phyloP scores from a whole-genome alignment of 2,329 filamentous ascomycete genomes.

The Cordyceps cateniannulata region DNA sequence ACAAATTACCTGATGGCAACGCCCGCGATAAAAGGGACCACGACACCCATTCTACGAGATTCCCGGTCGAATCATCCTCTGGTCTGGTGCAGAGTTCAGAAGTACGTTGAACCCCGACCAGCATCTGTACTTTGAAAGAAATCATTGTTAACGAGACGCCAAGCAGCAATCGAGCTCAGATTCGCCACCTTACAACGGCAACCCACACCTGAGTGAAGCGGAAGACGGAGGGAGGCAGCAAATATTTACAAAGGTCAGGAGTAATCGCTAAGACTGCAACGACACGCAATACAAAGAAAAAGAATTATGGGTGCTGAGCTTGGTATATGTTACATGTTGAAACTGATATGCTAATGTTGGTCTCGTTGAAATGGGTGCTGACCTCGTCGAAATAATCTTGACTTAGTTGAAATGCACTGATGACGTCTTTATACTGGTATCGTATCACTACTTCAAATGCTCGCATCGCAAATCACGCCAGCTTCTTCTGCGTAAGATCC shows the following conservation, averaged over 20 bases:
- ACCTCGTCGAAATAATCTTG: not conserved
- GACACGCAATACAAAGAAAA: not conserved
- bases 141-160: not conserved
- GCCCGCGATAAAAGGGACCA: not conserved
- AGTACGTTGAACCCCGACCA: not conserved
- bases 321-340: not conserved
- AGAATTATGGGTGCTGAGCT: not conserved
- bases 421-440: not conserved
- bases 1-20: not conserved
- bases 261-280: not conserved
- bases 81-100: not conserved
- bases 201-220: not conserved
- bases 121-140: too few species aligned
- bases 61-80: too few species aligned
- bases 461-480: conserved; percentile 16
- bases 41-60: too few species aligned
- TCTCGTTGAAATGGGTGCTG: not conserved
- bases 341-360: not conserved
- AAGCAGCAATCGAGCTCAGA: not conserved
- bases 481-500: conserved; percentile 46
- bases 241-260: not conserved
- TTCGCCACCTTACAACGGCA: not conserved
- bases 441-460: too few species aligned
- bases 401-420: not conserved
- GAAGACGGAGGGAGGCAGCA: not conserved